phyloP scores from a whole-genome alignment of 495 filamentous ascomycete species.

The Aspergillus indologenus region DNA sequence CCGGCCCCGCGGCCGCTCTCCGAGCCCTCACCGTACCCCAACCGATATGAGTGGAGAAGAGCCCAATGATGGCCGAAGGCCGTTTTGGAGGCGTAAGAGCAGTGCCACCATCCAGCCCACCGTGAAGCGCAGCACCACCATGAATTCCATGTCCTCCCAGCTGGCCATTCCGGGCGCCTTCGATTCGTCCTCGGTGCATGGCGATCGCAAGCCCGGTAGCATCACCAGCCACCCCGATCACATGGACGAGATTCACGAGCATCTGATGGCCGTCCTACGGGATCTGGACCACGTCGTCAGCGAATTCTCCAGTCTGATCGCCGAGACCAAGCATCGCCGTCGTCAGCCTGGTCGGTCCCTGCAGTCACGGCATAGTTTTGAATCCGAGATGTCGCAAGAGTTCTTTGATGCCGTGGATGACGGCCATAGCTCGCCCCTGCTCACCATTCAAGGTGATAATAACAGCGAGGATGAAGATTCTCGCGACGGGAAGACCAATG shows the following conservation, averaged over 20 bases:
- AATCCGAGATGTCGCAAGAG: slow-evolving; percentile 78
- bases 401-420: slow-evolving; percentile 91
- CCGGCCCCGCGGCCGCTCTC: slow-evolving; percentile 35
- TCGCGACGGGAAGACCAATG: slow-evolving; percentile 18
- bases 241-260: slow-evolving; percentile 64
- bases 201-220: slow-evolving; percentile 38
- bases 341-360: slow-evolving; percentile 48
- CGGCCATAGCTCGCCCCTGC: slow-evolving; percentile 58
- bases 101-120: slow-evolving; percentile 40
- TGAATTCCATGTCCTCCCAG: slow-evolving; percentile 47
- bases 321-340: slow-evolving; percentile 75
- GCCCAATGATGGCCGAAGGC: slow-evolving; percentile 39
- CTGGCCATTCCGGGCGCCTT: slow-evolving; percentile 50
- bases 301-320: slow-evolving; percentile 74
- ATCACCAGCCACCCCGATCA: slow-evolving; percentile 43
- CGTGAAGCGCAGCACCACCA: slow-evolving; percentile 31
- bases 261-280: slow-evolving; percentile 72
- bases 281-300: slow-evolving; percentile 79
- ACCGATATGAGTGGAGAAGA: slow-evolving; percentile 11
- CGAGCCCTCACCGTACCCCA: slow-evolving; percentile 33
- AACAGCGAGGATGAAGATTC: slow-evolving; percentile 46
- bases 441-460: slow-evolving; percentile 66
- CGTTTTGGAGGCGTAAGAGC: slow-evolving; percentile 91
- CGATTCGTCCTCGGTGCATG: slow-evolving; percentile 31
- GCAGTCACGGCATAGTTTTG: slow-evolving; percentile 69